Percentiles rank a stretch among this genome's conserved stretches.
Evolutionary conservation across 192 early-diverging fungal genomes (phyloP).

Genomic region (Linnemannia schmuckeri): DNA sequence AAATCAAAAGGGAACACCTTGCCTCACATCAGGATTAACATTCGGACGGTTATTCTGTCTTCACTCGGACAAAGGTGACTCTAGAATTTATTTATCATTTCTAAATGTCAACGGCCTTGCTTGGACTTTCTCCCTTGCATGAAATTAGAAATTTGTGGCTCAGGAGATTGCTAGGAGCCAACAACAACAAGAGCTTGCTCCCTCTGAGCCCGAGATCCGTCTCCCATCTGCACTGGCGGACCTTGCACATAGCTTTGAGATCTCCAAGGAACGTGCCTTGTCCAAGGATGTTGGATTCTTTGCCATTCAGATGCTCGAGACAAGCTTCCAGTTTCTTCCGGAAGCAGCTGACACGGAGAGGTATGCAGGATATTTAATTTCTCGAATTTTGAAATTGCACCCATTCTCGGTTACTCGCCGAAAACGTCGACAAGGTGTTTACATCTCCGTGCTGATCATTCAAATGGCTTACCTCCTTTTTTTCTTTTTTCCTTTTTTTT

Average conservation of each 20-base stretch:
- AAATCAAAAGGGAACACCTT: neutral
- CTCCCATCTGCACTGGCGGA: constrained; percentile 67
- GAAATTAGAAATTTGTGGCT: neutral
- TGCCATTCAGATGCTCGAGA: constrained; percentile 83
- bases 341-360: constrained; percentile 86
- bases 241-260: constrained; percentile 68
- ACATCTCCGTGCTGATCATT: neutral
- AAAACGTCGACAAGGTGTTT: neutral
- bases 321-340: constrained; percentile 86
- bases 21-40: neutral
- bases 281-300: constrained; percentile 64
- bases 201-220: constrained; percentile 55
- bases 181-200: constrained; percentile 16
- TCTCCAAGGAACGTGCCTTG: constrained; percentile 59
- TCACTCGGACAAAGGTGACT: neutral
- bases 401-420: neutral
- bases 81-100: neutral
- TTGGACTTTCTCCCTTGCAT: neutral
- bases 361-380: constrained; percentile 53
- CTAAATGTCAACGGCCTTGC: neutral
- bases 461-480: constrained; percentile 2
- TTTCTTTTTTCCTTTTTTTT: constrained; percentile 29
- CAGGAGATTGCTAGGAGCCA: neutral
- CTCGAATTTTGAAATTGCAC: neutral
- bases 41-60: neutral